These are phyloP conservation scores for Naganishia antarctica DNA, from an alignment of 768 basidiomycete species.

Conservation along the genomic window DNA sequence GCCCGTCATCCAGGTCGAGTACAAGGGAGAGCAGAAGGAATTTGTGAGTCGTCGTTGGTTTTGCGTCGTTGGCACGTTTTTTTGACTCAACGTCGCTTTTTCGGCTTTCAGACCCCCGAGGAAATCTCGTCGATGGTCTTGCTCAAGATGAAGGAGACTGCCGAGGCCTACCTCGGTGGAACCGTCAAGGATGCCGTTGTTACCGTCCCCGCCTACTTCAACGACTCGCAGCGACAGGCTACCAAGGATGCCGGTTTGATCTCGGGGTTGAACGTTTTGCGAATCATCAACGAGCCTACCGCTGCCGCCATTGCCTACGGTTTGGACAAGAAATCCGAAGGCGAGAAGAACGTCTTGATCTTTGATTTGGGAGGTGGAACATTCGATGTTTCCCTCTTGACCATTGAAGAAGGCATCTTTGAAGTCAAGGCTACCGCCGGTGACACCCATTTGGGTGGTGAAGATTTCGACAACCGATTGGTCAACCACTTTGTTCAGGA, in stretches of 20 bases:
- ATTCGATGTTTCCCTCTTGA: slow-evolving; percentile 94
- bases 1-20: slow-evolving; percentile 68
- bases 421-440: slow-evolving; percentile 94
- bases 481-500: slow-evolving; percentile 82
- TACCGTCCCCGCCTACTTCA: slow-evolving; percentile 98
- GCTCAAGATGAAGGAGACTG: slow-evolving; percentile 98
- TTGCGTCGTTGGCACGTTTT: too few species aligned
- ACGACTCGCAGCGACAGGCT: slow-evolving; percentile 97
- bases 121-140: slow-evolving; percentile 95
- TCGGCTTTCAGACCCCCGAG: slow-evolving; percentile 65
- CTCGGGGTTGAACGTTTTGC: slow-evolving; percentile 87
- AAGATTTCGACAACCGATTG: slow-evolving; percentile 91
- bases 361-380: slow-evolving; percentile 98
- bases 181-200: slow-evolving; percentile 96
- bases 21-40: slow-evolving; percentile 71
- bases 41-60: slow-evolving; percentile 60
- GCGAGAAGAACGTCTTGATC: slow-evolving; percentile 92
- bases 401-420: slow-evolving; percentile 78
- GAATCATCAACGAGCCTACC: slow-evolving; percentile 97
- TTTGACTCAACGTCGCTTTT: too few species aligned
- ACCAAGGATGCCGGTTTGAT: slow-evolving; percentile 97
- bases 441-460: slow-evolving; percentile 54
- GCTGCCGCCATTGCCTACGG: slow-evolving; percentile 97
- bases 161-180: slow-evolving; percentile 95
- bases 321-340: slow-evolving; percentile 82